Conservation (phyloP, 1,284 basidiomycete species). For the Salmacisia buchloeana region DNA sequence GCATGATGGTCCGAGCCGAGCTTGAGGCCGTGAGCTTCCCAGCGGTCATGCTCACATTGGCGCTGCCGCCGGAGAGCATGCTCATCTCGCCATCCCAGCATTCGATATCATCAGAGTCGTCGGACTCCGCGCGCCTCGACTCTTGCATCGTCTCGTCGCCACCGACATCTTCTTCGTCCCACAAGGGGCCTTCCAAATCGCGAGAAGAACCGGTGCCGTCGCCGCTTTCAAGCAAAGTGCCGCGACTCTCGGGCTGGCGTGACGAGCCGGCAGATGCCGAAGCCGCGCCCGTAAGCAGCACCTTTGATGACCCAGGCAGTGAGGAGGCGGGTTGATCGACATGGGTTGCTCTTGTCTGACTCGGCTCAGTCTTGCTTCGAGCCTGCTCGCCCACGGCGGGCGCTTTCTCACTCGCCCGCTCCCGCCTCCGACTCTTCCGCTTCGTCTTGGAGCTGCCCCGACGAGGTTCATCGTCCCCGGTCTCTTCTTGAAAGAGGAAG, state of each 20-base stretch:
- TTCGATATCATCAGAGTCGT: slow-evolving; percentile 25
- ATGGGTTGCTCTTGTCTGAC: no score
- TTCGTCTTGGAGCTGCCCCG: neutral
- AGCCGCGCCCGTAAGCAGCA: no score
- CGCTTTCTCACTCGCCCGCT: neutral
- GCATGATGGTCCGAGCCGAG: neutral
- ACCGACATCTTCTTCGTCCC: neutral
- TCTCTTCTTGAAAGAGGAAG: slow-evolving; percentile 32
- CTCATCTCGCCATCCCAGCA: slow-evolving; percentile 26
- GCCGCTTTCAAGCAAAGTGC: neutral
- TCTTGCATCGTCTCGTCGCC: neutral
- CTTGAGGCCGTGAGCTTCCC: neutral
- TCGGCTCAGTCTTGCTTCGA: no score
- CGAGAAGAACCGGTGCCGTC: neutral
- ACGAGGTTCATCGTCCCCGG: slow-evolving; percentile 8
- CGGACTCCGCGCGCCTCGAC: neutral
- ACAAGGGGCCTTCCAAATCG: neutral
- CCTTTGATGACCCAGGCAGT: no score
- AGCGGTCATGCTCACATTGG: neutral
- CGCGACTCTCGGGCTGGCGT: no score
- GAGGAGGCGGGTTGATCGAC: no score
- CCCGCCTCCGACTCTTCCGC: neutral
- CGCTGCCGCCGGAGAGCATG: neutral
- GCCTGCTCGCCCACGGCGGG: no score
- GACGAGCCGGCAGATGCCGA: no score